Base-by-base conservation (phyloP, 768 basidiomycete genomes). In the Amanita inopinata region DNA sequence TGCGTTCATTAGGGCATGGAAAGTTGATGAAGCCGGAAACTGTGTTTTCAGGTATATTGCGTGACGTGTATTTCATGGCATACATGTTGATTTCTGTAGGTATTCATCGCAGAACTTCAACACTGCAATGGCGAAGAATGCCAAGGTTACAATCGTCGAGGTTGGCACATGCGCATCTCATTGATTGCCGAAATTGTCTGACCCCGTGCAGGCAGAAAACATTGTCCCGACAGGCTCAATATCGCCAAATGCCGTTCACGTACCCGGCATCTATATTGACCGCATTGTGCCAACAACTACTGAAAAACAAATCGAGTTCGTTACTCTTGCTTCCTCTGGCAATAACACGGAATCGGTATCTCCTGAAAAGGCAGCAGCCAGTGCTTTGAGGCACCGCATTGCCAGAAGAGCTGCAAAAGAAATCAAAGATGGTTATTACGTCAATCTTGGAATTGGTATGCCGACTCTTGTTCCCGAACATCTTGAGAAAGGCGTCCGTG, bases 371-470 rank as follows among this genome's bases (percentile, higher is more conserved):
- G 74, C 69, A 27, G 57, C 67, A 14, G 75, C 74, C 14, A 60
- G 67, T 37, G 69, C 69, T 33, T 67, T 73, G 50, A 71, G 84
- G 41, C 79, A 80, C 48, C 74, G 80, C 45, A 92, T 92, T 52
- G 91, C 86, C 11, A 78, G 71, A 49, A 81, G 90, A 12, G 90
- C 90, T 1, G 91, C 90, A 2, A 86, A 80, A 65, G 91, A 93
- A 62, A 76, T 92, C 53, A 79, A 79, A 58, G 80, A 92, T 54
- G 90, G 89, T 0, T 89, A 71, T 66, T 82, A 89, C 48, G 88
- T 91, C 47, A 92, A 92, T 50, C 65, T 92, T 44, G 89, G 89
- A 20, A 89, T 92, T 50, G 89, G 89, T 18, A 92, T 92, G 78
- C 89, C 88, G 22, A 92, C 88, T 4, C 73, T 92, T 8, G 83